These are phyloP conservation scores for Aphanocladium album DNA, from an alignment of 2,329 filamentous ascomycete genomes.

Conservation along the genomic window DNA sequence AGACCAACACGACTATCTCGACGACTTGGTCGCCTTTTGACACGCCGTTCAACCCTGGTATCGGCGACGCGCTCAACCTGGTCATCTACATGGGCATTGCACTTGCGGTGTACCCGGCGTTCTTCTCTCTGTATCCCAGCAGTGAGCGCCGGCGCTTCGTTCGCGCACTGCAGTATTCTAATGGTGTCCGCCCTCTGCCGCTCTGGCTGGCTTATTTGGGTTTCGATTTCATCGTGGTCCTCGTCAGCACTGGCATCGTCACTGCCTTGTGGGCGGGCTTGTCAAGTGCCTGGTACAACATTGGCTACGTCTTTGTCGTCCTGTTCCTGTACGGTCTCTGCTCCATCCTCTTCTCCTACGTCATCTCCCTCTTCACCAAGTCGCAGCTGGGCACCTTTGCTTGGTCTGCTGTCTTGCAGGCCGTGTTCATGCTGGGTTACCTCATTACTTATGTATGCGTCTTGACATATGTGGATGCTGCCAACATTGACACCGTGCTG, in stretches of 20 bases:
- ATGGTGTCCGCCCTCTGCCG: conserved; percentile 75
- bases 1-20: conserved; percentile 63
- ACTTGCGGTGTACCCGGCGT: conserved; percentile 72
- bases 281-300: conserved; percentile 66
- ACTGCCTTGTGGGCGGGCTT: conserved; percentile 64
- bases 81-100: conserved; percentile 78
- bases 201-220: conserved; percentile 78
- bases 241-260: conserved; percentile 59
- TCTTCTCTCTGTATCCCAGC: conserved; percentile 88
- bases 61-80: conserved; percentile 71
- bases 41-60: conserved; percentile 61
- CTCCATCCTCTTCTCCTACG: conserved; percentile 70
- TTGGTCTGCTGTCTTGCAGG: conserved; percentile 72
- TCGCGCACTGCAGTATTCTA: conserved; percentile 82
- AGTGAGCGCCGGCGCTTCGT: conserved; percentile 74
- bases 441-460: conserved; percentile 67
- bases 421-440: conserved; percentile 65
- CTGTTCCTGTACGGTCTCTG: conserved; percentile 77
- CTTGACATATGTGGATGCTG: conserved; percentile 68
- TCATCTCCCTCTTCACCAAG: conserved; percentile 72
- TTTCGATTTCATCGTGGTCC: conserved; percentile 74
- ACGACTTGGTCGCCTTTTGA: conserved; percentile 73
- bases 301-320: conserved; percentile 77
- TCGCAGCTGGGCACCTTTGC: conserved; percentile 83
- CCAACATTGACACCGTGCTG: conserved; percentile 62